phyloP scores from a whole-genome alignment of 345 rosid species.

The Eucalyptus decipiens region DNA sequence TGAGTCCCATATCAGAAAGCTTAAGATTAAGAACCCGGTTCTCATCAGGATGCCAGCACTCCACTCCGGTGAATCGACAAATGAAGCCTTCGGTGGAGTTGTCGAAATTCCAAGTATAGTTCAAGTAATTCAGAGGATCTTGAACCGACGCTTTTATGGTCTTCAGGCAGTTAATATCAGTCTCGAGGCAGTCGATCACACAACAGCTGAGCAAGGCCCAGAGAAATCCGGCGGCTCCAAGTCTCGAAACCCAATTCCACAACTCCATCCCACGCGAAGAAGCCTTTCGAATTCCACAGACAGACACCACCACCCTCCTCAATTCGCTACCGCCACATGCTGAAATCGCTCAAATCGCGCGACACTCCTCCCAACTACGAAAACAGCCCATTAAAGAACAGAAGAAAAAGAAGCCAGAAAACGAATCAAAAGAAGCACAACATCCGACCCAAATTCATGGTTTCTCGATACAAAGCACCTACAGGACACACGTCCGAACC shows the following conservation, averaged over 20 bases:
- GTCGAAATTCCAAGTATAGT: conserved; percentile 40
- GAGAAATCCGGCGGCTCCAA: conserved; percentile 6
- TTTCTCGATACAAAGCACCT: not conserved
- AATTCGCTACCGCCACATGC: not conserved
- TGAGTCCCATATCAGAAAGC: conserved; percentile 55
- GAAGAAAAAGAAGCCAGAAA: not conserved
- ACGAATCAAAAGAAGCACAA: not conserved
- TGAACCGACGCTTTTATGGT: conserved; percentile 11
- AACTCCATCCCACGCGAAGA: not conserved
- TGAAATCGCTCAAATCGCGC: not conserved
- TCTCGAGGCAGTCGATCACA: conserved; percentile 19
- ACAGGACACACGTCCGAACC: not conserved
- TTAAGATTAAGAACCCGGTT: conserved; percentile 59
- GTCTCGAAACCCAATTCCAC: not conserved
- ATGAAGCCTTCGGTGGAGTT: conserved; percentile 53
- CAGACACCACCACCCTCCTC: not conserved
- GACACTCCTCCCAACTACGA: not conserved
- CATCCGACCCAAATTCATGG: not conserved
- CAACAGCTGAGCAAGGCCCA: conserved; percentile 21
- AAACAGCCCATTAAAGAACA: not conserved
- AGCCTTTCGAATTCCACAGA: conserved; percentile 1
- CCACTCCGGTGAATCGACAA: conserved; percentile 67
- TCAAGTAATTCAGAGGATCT: conserved; percentile 42
- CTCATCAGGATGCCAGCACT: conserved; percentile 96
- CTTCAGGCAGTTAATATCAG: conserved; percentile 44